phyloP scores from a whole-genome alignment of 2,329 filamentous ascomycete genomes.

The Colletotrichum agaves region DNA sequence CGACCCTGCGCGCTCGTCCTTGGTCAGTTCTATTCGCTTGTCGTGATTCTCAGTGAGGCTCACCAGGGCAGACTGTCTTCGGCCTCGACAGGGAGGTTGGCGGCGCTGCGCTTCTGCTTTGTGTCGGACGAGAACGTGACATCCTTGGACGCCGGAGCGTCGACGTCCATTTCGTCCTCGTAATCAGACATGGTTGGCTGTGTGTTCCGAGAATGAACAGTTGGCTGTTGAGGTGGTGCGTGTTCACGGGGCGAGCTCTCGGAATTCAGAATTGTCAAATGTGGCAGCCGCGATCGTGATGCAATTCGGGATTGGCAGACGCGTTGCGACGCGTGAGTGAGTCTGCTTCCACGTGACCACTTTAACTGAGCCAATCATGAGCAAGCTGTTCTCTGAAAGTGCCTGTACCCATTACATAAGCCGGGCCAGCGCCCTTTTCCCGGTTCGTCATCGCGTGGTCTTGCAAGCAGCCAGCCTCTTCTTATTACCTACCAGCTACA shows the following conservation, averaged over 20 bases:
- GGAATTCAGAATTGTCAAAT: background rate
- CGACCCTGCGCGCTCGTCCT: constrained; percentile 71
- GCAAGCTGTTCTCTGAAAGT: too few relatives aligned
- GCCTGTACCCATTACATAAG: too few relatives aligned
- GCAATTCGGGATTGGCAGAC: constrained; percentile 20
- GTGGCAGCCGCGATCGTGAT: background rate
- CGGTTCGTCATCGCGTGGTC: too few relatives aligned
- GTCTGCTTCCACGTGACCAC: constrained; percentile 13
- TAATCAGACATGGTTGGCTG: constrained; percentile 63
- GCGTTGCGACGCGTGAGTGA: constrained; percentile 29
- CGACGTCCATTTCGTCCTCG: constrained; percentile 71
- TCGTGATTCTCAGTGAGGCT: constrained; percentile 32
- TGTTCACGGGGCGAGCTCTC: background rate
- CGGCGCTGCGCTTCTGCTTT: constrained; percentile 89
- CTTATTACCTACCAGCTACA: too few relatives aligned
- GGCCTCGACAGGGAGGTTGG: constrained; percentile 92
- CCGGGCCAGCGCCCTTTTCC: too few relatives aligned
- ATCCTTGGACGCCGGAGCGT: constrained; percentile 60
- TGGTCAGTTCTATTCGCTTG: background rate
- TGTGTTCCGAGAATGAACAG: background rate
- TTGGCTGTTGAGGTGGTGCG: background rate
- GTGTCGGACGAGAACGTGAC: constrained; percentile 79
- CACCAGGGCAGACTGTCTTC: constrained; percentile 95
- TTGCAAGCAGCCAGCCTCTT: too few relatives aligned
- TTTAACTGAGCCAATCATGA: constrained; percentile 8